Evolutionary conservation across 495 filamentous ascomycete species (phyloP).

Genomic region (Astrothelium subdiscretum): DNA sequence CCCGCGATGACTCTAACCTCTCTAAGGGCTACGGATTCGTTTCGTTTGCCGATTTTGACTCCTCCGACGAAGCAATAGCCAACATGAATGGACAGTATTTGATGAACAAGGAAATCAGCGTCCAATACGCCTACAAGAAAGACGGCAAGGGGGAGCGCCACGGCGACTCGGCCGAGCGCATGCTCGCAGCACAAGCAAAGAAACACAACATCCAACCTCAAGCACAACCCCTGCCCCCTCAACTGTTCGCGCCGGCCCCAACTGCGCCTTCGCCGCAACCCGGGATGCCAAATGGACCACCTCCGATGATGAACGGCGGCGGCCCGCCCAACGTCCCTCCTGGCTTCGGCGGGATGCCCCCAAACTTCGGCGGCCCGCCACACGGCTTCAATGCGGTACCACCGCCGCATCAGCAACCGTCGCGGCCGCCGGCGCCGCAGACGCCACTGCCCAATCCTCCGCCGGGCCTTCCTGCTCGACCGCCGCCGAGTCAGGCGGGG

Average conservation of each 20-base stretch:
- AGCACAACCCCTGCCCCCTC: constrained; percentile 43
- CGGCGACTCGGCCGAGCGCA: constrained; percentile 87
- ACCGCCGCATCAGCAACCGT: constrained; percentile 1
- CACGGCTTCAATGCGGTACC: constrained; percentile 33
- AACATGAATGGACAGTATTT: constrained; percentile 96
- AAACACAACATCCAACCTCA: constrained; percentile 82
- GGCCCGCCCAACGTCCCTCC: constrained; percentile 26
- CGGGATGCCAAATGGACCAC: constrained; percentile 45
- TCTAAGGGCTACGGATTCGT: constrained; percentile 97
- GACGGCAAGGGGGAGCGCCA: constrained; percentile 96
- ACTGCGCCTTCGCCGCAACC: constrained; percentile 32
- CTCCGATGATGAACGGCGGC: constrained; percentile 31
- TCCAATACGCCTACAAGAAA: constrained; percentile 99
- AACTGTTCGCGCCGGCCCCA: constrained; percentile 29
- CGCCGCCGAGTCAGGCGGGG: constrained; percentile 15
- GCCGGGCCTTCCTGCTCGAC: constrained; percentile 13
- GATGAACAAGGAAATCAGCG: constrained; percentile 89
- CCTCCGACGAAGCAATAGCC: constrained; percentile 78
- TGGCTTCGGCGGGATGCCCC: background rate
- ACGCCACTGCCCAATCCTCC: constrained; percentile 9
- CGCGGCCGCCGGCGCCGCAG: background rate
- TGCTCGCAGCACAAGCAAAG: constrained; percentile 82
- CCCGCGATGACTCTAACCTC: constrained; percentile 79
- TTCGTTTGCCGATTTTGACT: constrained; percentile 88
- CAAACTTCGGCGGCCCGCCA: constrained; percentile 6